These are phyloP conservation scores for Atkinsonella hypoxylon DNA, from an alignment of 2,329 filamentous ascomycete genomes.

Conservation along the genomic window DNA sequence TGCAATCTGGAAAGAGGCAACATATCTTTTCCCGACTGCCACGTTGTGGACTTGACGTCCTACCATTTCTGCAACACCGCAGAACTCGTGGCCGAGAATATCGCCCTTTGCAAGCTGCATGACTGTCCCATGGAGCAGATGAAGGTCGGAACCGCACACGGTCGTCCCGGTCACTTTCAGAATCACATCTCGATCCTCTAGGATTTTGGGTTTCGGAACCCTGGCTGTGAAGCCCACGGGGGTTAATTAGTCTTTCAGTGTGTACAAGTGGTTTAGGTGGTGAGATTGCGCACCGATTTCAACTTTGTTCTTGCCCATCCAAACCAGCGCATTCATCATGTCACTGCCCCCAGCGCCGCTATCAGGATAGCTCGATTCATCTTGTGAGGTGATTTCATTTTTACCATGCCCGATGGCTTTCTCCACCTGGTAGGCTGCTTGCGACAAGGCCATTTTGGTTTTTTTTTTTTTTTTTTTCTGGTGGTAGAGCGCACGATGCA, in stretches of 20 bases:
- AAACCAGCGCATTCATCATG: constrained; percentile 69
- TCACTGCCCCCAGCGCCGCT: constrained; percentile 36
- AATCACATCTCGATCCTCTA: constrained; percentile 68
- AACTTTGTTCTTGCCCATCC: constrained; percentile 74
- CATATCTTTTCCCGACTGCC: constrained; percentile 55
- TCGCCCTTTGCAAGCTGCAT: constrained; percentile 51
- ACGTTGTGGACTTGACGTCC: constrained; percentile 43
- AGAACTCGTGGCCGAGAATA: constrained; percentile 55
- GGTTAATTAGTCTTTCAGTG: too few relatives aligned
- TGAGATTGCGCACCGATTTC: constrained; percentile 38
- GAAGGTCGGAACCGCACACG: constrained; percentile 47
- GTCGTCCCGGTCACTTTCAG: constrained; percentile 60
- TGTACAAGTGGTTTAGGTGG: neutral
- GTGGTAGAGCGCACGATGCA: too few relatives aligned
- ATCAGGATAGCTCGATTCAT: constrained; percentile 49
- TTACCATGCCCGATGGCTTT: constrained; percentile 55
- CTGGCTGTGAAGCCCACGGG: constrained; percentile 39
- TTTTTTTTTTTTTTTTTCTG: too few relatives aligned
- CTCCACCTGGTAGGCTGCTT: constrained; percentile 57
- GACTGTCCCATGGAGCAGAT: constrained; percentile 43
- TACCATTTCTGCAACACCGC: constrained; percentile 41
- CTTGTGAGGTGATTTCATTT: constrained; percentile 53
- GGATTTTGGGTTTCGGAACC: constrained; percentile 55
- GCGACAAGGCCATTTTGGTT: constrained; percentile 21
- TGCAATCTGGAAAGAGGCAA: constrained; percentile 80